A percentile compares a stretch with the other conserved stretches of the same genome.
Conservation (phyloP, 2,329 filamentous ascomycete species). For the Onygena corvina region DNA sequence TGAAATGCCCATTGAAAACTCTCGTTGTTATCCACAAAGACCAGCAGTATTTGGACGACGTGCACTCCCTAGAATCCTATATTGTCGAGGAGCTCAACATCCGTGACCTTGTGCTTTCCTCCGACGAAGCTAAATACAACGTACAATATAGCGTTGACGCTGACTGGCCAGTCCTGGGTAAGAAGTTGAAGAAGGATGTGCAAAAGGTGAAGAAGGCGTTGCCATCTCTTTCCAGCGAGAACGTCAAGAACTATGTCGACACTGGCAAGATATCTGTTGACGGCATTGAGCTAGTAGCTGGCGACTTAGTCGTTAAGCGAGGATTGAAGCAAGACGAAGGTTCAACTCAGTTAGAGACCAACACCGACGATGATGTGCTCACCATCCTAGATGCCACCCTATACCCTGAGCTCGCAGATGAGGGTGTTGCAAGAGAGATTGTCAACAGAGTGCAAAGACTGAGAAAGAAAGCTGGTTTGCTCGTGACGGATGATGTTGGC, state of each 20-base stretch:
- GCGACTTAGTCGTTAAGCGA: slow-evolving; percentile 72
- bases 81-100: slow-evolving; percentile 88
- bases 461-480: slow-evolving; percentile 83
- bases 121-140: slow-evolving; percentile 80
- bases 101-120: slow-evolving; percentile 68
- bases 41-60: slow-evolving; percentile 69
- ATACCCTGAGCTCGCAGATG: slow-evolving; percentile 74
- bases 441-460: slow-evolving; percentile 86
- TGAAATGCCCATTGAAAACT: slow-evolving; percentile 85
- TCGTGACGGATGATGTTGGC: slow-evolving; percentile 84
- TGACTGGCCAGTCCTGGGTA: slow-evolving; percentile 88
- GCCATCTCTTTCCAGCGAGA: slow-evolving; percentile 61
- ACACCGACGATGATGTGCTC: slow-evolving; percentile 79
- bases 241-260: slow-evolving; percentile 67
- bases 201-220: slow-evolving; percentile 83
- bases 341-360: slow-evolving; percentile 67
- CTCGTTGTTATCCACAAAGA: slow-evolving; percentile 81
- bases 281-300: slow-evolving; percentile 68
- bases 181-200: slow-evolving; percentile 95
- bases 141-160: slow-evolving; percentile 82
- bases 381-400: slow-evolving; percentile 75
- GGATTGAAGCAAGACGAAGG: slow-evolving; percentile 61
- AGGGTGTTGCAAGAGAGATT: slow-evolving; percentile 82
- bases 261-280: slow-evolving; percentile 68
- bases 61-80: slow-evolving; percentile 75